Conservation (phyloP, 179 eudicot genomes). For the Corrigiola litoralis region DNA sequence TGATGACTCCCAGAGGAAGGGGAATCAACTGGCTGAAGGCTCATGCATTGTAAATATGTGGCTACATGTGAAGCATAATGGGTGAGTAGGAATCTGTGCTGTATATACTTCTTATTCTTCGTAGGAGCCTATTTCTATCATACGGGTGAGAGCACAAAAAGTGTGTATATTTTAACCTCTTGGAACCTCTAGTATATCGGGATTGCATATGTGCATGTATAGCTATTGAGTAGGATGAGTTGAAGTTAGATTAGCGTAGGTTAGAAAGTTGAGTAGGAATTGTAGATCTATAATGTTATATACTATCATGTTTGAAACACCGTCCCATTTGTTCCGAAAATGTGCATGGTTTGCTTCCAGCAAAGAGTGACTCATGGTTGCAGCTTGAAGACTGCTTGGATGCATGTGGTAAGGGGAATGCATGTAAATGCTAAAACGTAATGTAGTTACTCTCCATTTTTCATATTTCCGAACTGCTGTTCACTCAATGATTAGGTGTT, state of each 20-base stretch:
- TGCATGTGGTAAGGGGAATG: not conserved
- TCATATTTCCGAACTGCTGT: not conserved
- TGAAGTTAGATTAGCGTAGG: slow-evolving; percentile 21
- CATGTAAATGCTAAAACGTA: not conserved
- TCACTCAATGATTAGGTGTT: not conserved
- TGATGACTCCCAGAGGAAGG: not conserved
- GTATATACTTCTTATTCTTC: slow-evolving; percentile 15
- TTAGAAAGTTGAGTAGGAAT: slow-evolving; percentile 8
- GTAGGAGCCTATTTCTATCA: not conserved
- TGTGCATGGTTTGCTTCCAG: not conserved
- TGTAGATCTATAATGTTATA: slow-evolving; percentile 8
- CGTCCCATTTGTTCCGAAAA: not conserved
- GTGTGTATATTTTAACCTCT: slow-evolving; percentile 21
- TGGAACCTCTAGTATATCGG: slow-evolving; percentile 18
- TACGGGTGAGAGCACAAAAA: not conserved
- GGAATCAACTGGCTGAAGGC: not conserved
- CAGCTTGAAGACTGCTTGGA: not conserved
- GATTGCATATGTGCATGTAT: slow-evolving; percentile 31
- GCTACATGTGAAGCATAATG: not conserved
- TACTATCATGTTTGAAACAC: slow-evolving; percentile 4
- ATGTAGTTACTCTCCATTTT: not conserved
- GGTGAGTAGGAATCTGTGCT: slow-evolving; percentile 13
- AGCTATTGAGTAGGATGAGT: slow-evolving; percentile 25
- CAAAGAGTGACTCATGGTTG: not conserved
- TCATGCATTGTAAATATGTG: not conserved